Base-by-base conservation (phyloP, 2,329 filamentous ascomycete genomes). In the Diaporthe citrichinensis region DNA sequence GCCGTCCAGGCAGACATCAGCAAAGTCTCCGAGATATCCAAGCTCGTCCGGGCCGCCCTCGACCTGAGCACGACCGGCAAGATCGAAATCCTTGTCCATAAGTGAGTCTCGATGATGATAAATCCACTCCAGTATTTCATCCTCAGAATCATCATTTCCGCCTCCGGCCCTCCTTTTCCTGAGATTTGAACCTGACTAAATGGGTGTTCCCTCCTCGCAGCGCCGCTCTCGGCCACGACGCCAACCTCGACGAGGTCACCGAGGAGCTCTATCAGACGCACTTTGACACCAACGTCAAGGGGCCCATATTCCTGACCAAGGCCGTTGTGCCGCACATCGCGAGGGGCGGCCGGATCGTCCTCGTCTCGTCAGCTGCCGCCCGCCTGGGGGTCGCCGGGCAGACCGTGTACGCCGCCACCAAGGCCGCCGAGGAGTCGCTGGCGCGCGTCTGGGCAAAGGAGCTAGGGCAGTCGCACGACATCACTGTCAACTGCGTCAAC, bases 371-470 rank as follows among this genome's bases (percentile, higher is more conserved):
- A 20, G 55, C 55, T 4, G 31, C 31, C 4, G 55, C 55, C 8
- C 55, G 31, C 20, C 55, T 36, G 8, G 28, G 31, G 9, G 55
- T 58, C 53, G 53, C 53, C 23, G 53, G 53, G 53, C 53, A 57
- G 53, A 57, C 87, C 15, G 86, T 92, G 68, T 92, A 92, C 78
- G 90, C 89, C 14, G 91, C 89, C 20, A 91, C 88, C 62, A 92
- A 92, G 80, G 91, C 88, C 1, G 90, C 90, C 0, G 81, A 92
- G 7, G 91, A 92, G 80, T 87, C 89, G 46, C 90, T 92, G 88
- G 92, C 90, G 20, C 85, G 90, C 23, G 88, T 88, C 0, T 92
- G 90, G 90, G 85, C 88, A 4, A 85, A 90, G n/a, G 90, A 92
- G 82, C 83, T 92, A 7, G 88, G 90, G 17, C 89, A 91, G 77